Evolutionary conservation across 805 yeast species (phyloP).

Genomic region (Candida chauliodis): DNA sequence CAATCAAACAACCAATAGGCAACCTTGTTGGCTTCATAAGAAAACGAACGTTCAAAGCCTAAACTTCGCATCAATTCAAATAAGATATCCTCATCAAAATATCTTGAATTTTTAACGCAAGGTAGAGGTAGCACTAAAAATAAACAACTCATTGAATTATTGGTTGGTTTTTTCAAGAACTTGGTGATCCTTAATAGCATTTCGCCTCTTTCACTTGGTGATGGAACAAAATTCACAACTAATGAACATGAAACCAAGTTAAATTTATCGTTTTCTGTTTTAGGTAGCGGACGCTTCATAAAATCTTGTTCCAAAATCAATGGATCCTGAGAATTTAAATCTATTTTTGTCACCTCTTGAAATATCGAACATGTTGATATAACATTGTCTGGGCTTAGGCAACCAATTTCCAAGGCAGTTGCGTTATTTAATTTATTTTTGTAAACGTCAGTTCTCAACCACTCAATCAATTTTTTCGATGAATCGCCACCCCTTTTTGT

Average conservation of each 20-base stretch:
- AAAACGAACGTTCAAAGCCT: constrained; percentile 52
- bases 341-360: constrained; percentile 57
- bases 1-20: constrained; percentile 68
- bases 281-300: constrained; percentile 69
- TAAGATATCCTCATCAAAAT: constrained; percentile 48
- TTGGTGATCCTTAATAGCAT: constrained; percentile 63
- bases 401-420: constrained; percentile 78
- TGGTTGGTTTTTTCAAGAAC: constrained; percentile 46
- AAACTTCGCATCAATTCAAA: constrained; percentile 47
- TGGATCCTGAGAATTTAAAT: constrained; percentile 75
- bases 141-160: constrained; percentile 33
- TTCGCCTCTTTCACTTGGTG: constrained; percentile 63
- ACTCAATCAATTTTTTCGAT: constrained; percentile 71
- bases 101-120: constrained; percentile 79
- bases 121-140: constrained; percentile 89
- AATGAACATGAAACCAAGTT: constrained; percentile 76
- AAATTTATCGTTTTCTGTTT: constrained; percentile 43
- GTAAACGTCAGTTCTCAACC: constrained; percentile 46
- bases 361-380: constrained; percentile 61
- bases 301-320: constrained; percentile 77
- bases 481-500: constrained; percentile 85
- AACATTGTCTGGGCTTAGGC: constrained; percentile 62
- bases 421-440: constrained; percentile 7
- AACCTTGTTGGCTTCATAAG: constrained; percentile 64
- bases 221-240: constrained; percentile 86